Base-by-base conservation (phyloP, 805 yeast genomes). In the Helenozyma rhizophorensis region DNA sequence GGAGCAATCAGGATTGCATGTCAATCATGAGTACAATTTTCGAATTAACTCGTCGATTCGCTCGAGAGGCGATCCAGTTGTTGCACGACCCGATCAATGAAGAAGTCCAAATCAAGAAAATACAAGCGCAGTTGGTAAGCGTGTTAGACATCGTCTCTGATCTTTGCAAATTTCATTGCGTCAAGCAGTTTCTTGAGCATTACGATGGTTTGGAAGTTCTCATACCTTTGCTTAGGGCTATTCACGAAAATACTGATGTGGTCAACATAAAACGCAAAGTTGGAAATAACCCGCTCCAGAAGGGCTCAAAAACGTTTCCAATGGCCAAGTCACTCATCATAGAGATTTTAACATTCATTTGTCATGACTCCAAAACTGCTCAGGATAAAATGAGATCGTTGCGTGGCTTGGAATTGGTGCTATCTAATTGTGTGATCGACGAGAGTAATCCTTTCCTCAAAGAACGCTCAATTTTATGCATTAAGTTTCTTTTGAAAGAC, bases 391-490 rank as follows among this genome's bases (percentile, higher is more conserved):
- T 84, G 22, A 63, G 97, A 28, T 72, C 71, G 18, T 45, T 65
- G 1, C 84, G 82, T 28, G 95, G 87, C 0, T 54, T 90, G 10
- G 85, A 78, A 33, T 57, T 85, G 13, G 68, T 89, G 0, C 62
- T 90, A 15, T 82, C 89, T 6, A 82, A 80, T 42, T 89, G 97
- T 60, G 75, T 83, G 24, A 78, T 93, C 32, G 97, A 90, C 54
- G 80, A 79, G 27, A 78, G 84, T 52, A 94, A 93, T 54, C 97
- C 97, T 0, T 90, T 72, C 47, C 80, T 84, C 36, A 82, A 86
- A 43, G 98, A 90, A 51, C 64, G 90, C 39, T 73, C 95, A 2
- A 83, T 93, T 21, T 60, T 90, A 6, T 86, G 96, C 50, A 53
- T 93, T 18, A 75, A 80, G 48, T 80, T 78, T 39, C 57, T 88